Conservation (phyloP, 2,329 filamentous ascomycete species). For the Orbilia javanica region DNA sequence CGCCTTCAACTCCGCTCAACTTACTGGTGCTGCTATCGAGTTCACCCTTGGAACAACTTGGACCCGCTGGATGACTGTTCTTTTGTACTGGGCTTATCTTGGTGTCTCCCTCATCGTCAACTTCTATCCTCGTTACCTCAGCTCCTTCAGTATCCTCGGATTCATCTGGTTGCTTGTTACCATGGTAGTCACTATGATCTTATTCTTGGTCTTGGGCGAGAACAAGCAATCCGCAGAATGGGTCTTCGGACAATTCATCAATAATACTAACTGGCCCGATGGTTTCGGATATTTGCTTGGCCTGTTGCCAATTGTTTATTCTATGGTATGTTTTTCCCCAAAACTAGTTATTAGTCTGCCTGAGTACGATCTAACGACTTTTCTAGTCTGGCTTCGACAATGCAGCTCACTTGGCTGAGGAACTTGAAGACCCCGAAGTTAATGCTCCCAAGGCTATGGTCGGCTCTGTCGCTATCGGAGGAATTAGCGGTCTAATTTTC, state of each 20-base stretch:
- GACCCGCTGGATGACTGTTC: conserved; percentile 56
- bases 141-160: conserved; percentile 50
- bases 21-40: conserved; percentile 52
- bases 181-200: conserved; percentile 40
- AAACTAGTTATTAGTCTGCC: neutral
- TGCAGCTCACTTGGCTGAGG: conserved; percentile 55
- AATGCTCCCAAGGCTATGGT: conserved; percentile 57
- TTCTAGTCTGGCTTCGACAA: conserved; percentile 50
- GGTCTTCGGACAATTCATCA: conserved; percentile 52
- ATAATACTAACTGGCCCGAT: conserved; percentile 55
- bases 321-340: conserved; percentile 41
- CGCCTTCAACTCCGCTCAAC: conserved; percentile 57
- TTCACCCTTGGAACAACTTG: conserved; percentile 40
- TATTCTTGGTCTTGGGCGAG: conserved; percentile 55
- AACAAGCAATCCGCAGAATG: conserved; percentile 48
- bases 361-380: neutral
- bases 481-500: conserved; percentile 48
- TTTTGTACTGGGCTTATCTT: conserved; percentile 55
- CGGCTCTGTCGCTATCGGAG: conserved; percentile 54
- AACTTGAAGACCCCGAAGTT: conserved; percentile 56
- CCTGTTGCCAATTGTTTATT: conserved; percentile 54
- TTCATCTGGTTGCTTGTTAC: conserved; percentile 53
- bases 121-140: conserved; percentile 55
- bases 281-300: conserved; percentile 40
- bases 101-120: conserved; percentile 51